Conservation (phyloP, 495 filamentous ascomycete species). For the Aeminium ludgeri region DNA sequence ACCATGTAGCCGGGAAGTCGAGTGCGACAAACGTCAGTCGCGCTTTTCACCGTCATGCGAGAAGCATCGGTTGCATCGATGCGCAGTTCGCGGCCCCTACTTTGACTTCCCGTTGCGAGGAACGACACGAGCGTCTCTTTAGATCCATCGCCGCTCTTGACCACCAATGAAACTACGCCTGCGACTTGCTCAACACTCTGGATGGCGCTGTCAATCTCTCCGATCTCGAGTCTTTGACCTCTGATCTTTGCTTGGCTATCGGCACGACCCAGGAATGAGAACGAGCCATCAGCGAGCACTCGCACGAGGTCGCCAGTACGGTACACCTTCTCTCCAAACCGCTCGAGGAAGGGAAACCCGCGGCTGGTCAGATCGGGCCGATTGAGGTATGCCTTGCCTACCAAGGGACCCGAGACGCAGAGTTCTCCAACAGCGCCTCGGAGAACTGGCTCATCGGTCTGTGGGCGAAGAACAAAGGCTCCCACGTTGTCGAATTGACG, state of each 20-base stretch:
- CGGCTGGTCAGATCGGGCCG: slow-evolving; percentile 49
- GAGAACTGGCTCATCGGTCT: slow-evolving; percentile 49
- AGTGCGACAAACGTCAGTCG: slow-evolving; percentile 37
- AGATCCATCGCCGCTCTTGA: slow-evolving; percentile 39
- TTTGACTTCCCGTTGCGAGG: slow-evolving; percentile 25
- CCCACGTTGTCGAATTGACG: slow-evolving; percentile 67
- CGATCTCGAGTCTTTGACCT: slow-evolving; percentile 60
- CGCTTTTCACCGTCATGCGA: slow-evolving; percentile 14
- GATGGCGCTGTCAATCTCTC: slow-evolving; percentile 56
- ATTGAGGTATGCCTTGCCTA: slow-evolving; percentile 77
- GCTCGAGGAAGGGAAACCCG: slow-evolving; percentile 39
- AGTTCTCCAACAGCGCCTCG: slow-evolving; percentile 74
- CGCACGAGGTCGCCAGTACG: slow-evolving; percentile 68
- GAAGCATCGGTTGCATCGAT: slow-evolving; percentile 14
- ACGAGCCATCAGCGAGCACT: slow-evolving; percentile 48
- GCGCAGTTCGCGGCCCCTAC: slow-evolving; percentile 6
- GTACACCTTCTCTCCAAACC: slow-evolving; percentile 42
- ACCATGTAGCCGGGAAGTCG: slow-evolving; percentile 61
- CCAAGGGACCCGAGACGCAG: slow-evolving; percentile 69
- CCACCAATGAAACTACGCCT: slow-evolving; percentile 49
- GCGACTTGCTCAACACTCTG: slow-evolving; percentile 29
- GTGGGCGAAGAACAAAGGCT: slow-evolving; percentile 57
- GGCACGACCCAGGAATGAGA: slow-evolving; percentile 57
- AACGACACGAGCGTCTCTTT: slow-evolving; percentile 58
- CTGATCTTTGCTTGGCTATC: slow-evolving; percentile 72